A percentile compares a stretch with the other conserved stretches of the same genome.
These are phyloP conservation scores for Marchantia polymorpha DNA, from an alignment of 225 moss, liverwort and hornwort species.

Conservation along the genomic window DNA sequence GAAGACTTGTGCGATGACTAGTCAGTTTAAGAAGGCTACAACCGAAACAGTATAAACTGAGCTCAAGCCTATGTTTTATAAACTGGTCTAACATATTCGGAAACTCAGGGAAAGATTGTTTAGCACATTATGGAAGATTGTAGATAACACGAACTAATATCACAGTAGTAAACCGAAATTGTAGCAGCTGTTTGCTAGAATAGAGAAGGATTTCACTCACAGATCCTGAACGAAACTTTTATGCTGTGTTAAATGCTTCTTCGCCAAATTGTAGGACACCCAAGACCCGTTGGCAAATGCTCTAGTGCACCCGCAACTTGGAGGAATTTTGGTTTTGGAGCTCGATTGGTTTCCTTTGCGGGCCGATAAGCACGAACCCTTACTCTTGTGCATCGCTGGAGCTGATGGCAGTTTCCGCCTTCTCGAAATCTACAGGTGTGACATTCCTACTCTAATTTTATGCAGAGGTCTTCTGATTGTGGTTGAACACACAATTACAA, in stretches of 20 bases:
- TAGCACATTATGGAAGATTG: no score
- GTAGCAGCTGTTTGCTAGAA: neutral
- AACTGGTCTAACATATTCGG: no score
- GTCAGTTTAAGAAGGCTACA: neutral
- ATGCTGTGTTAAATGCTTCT: neutral
- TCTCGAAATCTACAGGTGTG: slow-evolving; percentile 83
- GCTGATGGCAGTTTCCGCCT: slow-evolving; percentile 99
- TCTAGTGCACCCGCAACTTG: slow-evolving; percentile 90
- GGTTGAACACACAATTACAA: neutral
- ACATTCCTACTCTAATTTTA: neutral
- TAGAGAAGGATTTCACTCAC: no score
- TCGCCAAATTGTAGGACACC: slow-evolving; percentile 59
- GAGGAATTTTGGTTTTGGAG: slow-evolving; percentile 91
- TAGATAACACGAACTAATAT: no score
- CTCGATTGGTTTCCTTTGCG: slow-evolving; percentile 97
- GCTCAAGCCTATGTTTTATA: no score
- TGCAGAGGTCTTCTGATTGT: neutral
- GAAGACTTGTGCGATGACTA: neutral
- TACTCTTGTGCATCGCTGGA: slow-evolving; percentile 90
- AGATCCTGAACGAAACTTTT: neutral
- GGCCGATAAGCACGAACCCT: slow-evolving; percentile 91
- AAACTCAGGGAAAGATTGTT: no score
- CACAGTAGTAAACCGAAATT: no score
- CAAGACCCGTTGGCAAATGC: slow-evolving; percentile 91
- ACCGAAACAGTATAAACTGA: neutral